phyloP scores from a whole-genome alignment of 2,329 filamentous ascomycete species.

The Thielaviopsis punctulata region DNA sequence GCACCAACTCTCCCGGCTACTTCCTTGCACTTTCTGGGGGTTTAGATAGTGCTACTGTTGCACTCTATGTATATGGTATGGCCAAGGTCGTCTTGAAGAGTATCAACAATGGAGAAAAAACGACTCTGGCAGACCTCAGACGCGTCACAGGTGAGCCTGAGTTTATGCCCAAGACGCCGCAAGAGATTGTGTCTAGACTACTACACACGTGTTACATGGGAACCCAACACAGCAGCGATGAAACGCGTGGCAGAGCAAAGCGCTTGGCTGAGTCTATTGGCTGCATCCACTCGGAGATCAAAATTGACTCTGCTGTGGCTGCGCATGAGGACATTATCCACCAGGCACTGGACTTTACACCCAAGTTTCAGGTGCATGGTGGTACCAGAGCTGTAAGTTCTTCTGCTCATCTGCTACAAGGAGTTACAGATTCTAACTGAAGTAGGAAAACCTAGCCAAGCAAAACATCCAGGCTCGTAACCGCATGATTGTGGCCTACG shows the following conservation, averaged over 20 bases:
- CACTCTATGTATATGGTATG: conserved; percentile 27
- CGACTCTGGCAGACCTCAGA: conserved; percentile 16
- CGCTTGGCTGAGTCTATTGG: conserved; percentile 46
- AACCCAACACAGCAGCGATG: conserved; percentile 37
- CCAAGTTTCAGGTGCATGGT: conserved; percentile 36
- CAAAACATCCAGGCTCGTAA: conserved; percentile 51
- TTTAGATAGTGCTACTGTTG: conserved; percentile 16
- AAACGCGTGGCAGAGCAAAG: conserved; percentile 43
- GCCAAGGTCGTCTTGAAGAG: conserved; percentile 38
- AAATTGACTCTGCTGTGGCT: conserved; percentile 53
- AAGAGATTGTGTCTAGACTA: conserved; percentile 34
- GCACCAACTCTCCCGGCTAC: conserved; percentile 32
- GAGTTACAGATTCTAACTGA: neutral
- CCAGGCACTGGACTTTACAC: conserved; percentile 17
- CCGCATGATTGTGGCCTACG: conserved; percentile 47
- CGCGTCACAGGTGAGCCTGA: conserved; percentile 15
- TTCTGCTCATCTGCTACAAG: neutral
- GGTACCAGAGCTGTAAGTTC: conserved; percentile 25
- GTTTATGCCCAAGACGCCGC: conserved; percentile 35
- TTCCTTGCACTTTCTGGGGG: conserved; percentile 32
- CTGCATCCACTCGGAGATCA: conserved; percentile 52
- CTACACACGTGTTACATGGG: conserved; percentile 38
- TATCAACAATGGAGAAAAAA: conserved; percentile 22
- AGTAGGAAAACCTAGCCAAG: conserved; percentile 40
- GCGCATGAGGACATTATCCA: conserved; percentile 25